phyloP scores from a whole-genome alignment of 2,329 filamentous ascomycete genomes.

The Capronia epimyces region DNA sequence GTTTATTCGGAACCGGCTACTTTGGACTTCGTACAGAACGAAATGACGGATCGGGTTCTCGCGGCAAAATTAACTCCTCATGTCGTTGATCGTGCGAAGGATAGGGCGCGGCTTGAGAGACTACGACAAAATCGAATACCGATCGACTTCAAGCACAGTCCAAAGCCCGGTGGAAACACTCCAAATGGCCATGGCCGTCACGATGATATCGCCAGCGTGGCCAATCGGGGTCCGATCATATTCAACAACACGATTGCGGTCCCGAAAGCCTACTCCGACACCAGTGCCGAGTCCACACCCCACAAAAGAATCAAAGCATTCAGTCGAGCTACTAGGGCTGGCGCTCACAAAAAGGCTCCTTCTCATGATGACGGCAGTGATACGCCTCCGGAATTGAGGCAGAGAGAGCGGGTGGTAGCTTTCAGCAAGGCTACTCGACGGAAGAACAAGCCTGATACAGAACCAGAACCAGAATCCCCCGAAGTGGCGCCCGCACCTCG shows the following conservation, averaged over 20 bases:
- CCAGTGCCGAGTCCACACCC: conserved; percentile 11
- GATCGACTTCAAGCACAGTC: conserved; percentile 18
- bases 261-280: conserved; percentile 15
- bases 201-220: conserved; percentile 14
- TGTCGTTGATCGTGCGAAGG: conserved; percentile 32
- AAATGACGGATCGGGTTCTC: conserved; percentile 33
- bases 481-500: conserved; percentile 6
- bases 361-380: conserved; percentile 14
- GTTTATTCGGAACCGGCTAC: conserved; percentile 29
- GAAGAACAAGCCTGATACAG: background rate
- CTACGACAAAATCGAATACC: conserved; percentile 16
- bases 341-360: background rate
- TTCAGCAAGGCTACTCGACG: conserved; percentile 15
- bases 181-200: conserved; percentile 1
- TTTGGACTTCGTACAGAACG: conserved; percentile 34
- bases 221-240: conserved; percentile 16
- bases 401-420: conserved; percentile 10
- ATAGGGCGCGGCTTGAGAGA: conserved; percentile 36
- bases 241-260: conserved; percentile 15
- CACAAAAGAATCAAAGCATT: conserved; percentile 15
- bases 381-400: conserved; percentile 8
- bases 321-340: conserved; percentile 8
- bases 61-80: conserved; percentile 36
- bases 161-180: background rate
- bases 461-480: background rate